phyloP scores from a whole-genome alignment of 2,329 filamentous ascomycete species.

The Clarireedia sp. region DNA sequence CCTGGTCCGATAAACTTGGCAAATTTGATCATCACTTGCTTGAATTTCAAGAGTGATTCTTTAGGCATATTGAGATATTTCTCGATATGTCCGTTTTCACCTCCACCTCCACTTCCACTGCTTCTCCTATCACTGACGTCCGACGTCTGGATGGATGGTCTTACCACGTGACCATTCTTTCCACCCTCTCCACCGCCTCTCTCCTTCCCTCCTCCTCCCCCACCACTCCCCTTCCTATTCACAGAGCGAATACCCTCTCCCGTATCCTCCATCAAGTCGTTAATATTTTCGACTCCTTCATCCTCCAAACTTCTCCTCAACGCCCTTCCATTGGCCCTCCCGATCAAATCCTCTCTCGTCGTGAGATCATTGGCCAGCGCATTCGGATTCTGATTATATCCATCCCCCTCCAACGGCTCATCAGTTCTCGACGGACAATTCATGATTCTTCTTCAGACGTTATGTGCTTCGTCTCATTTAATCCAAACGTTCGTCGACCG shows the following conservation, averaged over 20 bases:
- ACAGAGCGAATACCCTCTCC: neutral
- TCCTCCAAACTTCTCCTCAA: slow-evolving; percentile 36
- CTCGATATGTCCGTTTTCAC: slow-evolving; percentile 5
- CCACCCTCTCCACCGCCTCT: slow-evolving; percentile 7
- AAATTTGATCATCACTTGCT: slow-evolving; percentile 29
- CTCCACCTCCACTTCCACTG: slow-evolving; percentile 2
- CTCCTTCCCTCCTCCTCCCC: neutral
- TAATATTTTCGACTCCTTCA: slow-evolving; percentile 26
- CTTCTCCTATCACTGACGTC: neutral
- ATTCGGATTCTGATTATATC: slow-evolving; percentile 55
- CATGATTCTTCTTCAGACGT: slow-evolving; percentile 35
- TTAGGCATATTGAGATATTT: neutral
- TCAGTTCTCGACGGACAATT: slow-evolving; percentile 59
- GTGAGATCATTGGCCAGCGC: slow-evolving; percentile 51
- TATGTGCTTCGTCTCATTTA: neutral
- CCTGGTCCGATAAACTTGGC: slow-evolving; percentile 46
- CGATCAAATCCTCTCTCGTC: slow-evolving; percentile 53
- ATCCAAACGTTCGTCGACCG: neutral
- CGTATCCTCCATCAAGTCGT: slow-evolving; percentile 12
- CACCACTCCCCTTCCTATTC: neutral
- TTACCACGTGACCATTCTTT: slow-evolving; percentile 10
- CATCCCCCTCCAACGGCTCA: slow-evolving; percentile 39
- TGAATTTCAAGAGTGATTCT: slow-evolving; percentile 14
- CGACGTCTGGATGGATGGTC: slow-evolving; percentile 1
- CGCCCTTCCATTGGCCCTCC: slow-evolving; percentile 49